Evolutionary conservation across 106 monocot genomes (phyloP).

Genomic region (Amphibolis antarctica): DNA sequence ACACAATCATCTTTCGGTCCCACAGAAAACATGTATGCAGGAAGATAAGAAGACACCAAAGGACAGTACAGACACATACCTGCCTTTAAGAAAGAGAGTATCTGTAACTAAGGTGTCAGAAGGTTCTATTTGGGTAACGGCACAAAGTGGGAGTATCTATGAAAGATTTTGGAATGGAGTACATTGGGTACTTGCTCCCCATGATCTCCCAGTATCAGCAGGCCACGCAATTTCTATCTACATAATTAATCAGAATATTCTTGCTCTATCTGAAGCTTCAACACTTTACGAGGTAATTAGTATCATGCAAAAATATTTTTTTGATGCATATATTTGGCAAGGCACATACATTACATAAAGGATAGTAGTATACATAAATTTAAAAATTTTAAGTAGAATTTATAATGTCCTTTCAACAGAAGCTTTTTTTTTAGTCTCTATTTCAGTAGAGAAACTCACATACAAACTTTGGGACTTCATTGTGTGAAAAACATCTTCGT

Average conservation of each 20-base stretch:
- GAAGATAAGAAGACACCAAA: slow-evolving; percentile 1
- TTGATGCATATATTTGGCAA: neutral
- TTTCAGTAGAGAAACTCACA: no score
- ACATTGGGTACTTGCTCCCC: slow-evolving; percentile 85
- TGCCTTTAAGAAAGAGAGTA: slow-evolving; percentile 58
- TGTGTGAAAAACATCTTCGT: no score
- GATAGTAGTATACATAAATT: no score
- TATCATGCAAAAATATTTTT: neutral
- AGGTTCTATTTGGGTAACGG: slow-evolving; percentile 78
- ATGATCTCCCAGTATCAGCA: slow-evolving; percentile 49
- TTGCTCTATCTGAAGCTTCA: slow-evolving; percentile 63
- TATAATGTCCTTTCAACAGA: no score
- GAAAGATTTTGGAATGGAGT: slow-evolving; percentile 98
- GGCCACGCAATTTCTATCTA: slow-evolving; percentile 52
- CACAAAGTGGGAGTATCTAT: slow-evolving; percentile 79
- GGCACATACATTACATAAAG: no score
- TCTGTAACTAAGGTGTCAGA: slow-evolving; percentile 70
- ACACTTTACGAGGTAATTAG: slow-evolving; percentile 56
- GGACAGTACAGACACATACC: slow-evolving; percentile 19
- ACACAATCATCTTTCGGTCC: neutral
- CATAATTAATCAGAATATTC: slow-evolving; percentile 61
- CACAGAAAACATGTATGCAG: neutral
- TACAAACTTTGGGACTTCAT: no score
- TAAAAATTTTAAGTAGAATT: no score
- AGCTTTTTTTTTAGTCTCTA: no score